Conservation (phyloP, 2,329 filamentous ascomycete species). For the Penicillium sp. region DNA sequence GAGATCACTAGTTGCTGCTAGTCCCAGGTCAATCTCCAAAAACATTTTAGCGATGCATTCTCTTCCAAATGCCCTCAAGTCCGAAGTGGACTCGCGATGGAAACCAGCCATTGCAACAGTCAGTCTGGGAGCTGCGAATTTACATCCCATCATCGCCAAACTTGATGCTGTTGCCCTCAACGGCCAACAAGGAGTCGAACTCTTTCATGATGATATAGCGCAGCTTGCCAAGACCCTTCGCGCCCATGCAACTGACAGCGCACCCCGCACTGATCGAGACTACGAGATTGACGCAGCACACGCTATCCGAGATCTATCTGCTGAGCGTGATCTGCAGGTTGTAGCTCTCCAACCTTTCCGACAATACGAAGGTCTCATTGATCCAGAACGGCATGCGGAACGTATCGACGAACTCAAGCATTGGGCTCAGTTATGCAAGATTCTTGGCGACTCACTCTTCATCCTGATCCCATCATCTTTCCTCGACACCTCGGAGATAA, state of each 20-base stretch:
- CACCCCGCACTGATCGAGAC: conserved; percentile 48
- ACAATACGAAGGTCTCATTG: conserved; percentile 63
- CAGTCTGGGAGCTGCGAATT: conserved; percentile 19
- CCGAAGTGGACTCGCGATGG: conserved; percentile 15
- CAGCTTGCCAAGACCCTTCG: conserved; percentile 56
- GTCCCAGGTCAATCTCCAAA: neutral
- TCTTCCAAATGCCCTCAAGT: conserved; percentile 16
- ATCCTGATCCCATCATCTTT: conserved; percentile 29
- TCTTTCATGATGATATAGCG: conserved; percentile 68
- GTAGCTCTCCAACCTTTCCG: conserved; percentile 71
- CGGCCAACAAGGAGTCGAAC: conserved; percentile 63
- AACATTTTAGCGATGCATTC: conserved; percentile 14
- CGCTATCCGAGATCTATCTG: conserved; percentile 54
- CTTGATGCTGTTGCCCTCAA: conserved; percentile 33
- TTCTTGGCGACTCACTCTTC: conserved; percentile 22
- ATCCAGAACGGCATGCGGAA: conserved; percentile 15
- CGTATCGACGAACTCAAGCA: conserved; percentile 24
- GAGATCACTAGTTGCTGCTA: neutral
- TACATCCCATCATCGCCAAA: conserved; percentile 28
- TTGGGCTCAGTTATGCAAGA: conserved; percentile 18
- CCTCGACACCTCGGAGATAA: conserved; percentile 19
- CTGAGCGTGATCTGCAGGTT: conserved; percentile 55
- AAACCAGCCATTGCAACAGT: conserved; percentile 27
- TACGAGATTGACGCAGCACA: conserved; percentile 57
- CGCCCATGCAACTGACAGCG: conserved; percentile 24